Evolutionary conservation across 2,329 filamentous ascomycete genomes (phyloP), one percentile per base, ranked within the genome.

Genomic region (Aspergillus luchuensis): DNA sequence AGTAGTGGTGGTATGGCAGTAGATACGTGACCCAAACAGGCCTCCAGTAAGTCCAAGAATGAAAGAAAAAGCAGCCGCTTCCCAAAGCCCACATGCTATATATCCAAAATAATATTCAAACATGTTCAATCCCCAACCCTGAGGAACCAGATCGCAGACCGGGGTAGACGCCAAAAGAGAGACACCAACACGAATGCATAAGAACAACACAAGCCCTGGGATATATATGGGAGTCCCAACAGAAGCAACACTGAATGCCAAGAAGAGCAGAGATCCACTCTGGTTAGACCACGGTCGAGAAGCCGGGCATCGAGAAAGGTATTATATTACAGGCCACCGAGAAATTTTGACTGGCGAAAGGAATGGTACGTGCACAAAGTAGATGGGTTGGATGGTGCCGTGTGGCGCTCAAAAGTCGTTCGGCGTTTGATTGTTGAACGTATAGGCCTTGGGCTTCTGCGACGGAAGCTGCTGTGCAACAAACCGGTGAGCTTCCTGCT

Each of bases 341-440:
- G 23, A 33, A 50, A 36, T 38, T 53, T 38, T 51, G 52, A 55
- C 52, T 25, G 53, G 53, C 21, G 53, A 56, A 45, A 41, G n/a
- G 39, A 59, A 36, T 54, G 41, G n/a, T 48, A 36, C 33, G 36
- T 39, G 49, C 50, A 25, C 47, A 43, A 21, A 47, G 11, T 21
- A 10, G 30, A 11, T 19, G 11, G 13, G 13, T 30, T 45, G 41
- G 41, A 10, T 15, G 41, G 19, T 45, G n/a, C 41, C 13, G 41
- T 13, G 41, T 45, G 41, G 41, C 13, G n/a, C 23, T 57, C 62
- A 61, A 25, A 74, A 78, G 64, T 78, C 74, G 61, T 71, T 76
- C 50, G 76, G 74, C 30, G 77, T 78, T 51, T 74, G 71, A 61
- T 80, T 79, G 57, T 77, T 74, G 61, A 81, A 81, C 10, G 76